phyloP scores from a whole-genome alignment of 2,329 filamentous ascomycete genomes.

The Clarireedia homoeocarpa region DNA sequence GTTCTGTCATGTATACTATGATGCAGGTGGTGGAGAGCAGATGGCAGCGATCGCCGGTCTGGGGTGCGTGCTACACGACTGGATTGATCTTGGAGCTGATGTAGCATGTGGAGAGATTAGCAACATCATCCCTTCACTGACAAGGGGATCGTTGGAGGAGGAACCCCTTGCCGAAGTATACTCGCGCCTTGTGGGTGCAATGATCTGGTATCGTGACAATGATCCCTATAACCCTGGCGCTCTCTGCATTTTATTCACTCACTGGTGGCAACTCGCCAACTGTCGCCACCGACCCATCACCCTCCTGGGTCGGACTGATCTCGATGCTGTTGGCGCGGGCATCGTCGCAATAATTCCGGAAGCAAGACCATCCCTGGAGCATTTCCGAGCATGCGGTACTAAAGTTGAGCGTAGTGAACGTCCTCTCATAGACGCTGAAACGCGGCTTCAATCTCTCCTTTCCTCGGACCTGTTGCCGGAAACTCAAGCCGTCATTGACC shows the following conservation, averaged over 20 bases:
- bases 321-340: neutral
- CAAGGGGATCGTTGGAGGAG: neutral
- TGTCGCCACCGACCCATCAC: neutral
- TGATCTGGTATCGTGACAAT: conserved; percentile 4
- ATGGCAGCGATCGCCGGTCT: neutral
- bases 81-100: conserved; percentile 1
- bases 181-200: neutral
- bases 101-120: neutral
- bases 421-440: neutral
- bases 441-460: neutral
- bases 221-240: neutral
- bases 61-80: neutral
- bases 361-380: neutral
- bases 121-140: neutral
- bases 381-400: neutral
- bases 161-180: neutral
- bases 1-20: neutral
- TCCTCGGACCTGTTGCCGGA: neutral
- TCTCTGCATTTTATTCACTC: neutral
- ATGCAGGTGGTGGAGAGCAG: neutral
- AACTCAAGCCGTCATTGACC: neutral
- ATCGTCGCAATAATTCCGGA: neutral
- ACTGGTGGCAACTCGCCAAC: conserved; percentile 1
- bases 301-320: neutral
- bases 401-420: neutral